Percentiles rank a stretch among this genome's conserved stretches.
Conservation (phyloP, 257 asterid genomes). For the Vinca minor region DNA sequence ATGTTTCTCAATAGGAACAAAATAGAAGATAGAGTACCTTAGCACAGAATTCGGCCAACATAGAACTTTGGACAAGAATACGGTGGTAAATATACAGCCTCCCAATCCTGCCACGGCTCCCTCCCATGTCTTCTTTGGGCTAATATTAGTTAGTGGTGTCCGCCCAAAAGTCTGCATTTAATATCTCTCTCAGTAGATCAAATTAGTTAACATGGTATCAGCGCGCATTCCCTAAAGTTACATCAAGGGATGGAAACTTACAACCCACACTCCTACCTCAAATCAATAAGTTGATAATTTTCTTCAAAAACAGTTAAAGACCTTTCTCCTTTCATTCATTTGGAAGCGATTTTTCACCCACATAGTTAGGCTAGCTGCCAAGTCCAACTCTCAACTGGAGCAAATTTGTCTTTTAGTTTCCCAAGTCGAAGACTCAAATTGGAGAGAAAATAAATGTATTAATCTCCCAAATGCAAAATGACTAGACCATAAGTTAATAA, state of each 20-base stretch:
- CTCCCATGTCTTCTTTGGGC: constrained; percentile 99
- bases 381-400: constrained; percentile 1
- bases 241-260: background rate
- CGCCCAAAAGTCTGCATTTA: constrained; percentile 80
- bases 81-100: constrained; percentile 72
- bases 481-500: background rate
- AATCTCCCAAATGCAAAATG: background rate
- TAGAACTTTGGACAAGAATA: constrained; percentile 56
- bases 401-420: background rate
- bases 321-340: background rate
- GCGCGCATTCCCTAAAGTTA: background rate
- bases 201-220: constrained; percentile 9
- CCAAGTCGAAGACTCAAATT: background rate
- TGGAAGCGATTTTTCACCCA: background rate
- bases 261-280: background rate
- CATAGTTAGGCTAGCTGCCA: constrained; percentile 6
- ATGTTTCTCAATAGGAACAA: background rate
- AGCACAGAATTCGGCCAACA: constrained; percentile 68
- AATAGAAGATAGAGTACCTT: constrained; percentile 36
- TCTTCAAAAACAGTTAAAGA: background rate
- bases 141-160: constrained; percentile 73
- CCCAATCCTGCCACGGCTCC: constrained; percentile 82
- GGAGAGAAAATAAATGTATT: background rate
- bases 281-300: background rate
- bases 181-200: constrained; percentile 8